A percentile compares a stretch with the other conserved stretches of the same genome.
These are phyloP conservation scores for Colletotrichum musicola DNA, from an alignment of 2,329 filamentous ascomycete species.

Conservation along the genomic window DNA sequence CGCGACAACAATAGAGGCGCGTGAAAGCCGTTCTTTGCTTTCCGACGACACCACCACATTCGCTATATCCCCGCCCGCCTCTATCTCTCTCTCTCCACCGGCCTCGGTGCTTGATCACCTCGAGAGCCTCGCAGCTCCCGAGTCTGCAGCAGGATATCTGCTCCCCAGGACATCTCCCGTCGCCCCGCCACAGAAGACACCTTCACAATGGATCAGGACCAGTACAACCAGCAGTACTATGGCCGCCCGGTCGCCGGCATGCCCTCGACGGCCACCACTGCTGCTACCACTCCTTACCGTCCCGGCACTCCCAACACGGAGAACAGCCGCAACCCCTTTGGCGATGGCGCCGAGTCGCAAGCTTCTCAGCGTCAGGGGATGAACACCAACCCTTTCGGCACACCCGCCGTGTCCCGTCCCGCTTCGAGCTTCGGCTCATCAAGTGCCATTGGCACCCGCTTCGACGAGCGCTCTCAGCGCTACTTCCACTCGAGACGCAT, in stretches of 20 bases:
- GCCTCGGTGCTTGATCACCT: not conserved
- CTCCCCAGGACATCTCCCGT: not conserved
- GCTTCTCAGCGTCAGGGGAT: conserved; percentile 47
- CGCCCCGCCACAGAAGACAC: not conserved
- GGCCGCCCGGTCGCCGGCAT: conserved; percentile 46
- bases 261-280: conserved; percentile 54
- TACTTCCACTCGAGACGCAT: conserved; percentile 83
- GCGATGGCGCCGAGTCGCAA: conserved; percentile 53
- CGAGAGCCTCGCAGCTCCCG: conserved; percentile 15
- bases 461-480: conserved; percentile 57
- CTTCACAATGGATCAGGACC: conserved; percentile 47
- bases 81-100: not conserved
- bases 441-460: conserved; percentile 52
- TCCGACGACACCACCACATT: conserved; percentile 16
- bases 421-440: conserved; percentile 62
- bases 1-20: not conserved
- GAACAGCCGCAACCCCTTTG: conserved; percentile 54
- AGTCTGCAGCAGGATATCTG: conserved; percentile 3
- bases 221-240: conserved; percentile 43
- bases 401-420: conserved; percentile 59
- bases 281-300: conserved; percentile 54
- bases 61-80: not conserved
- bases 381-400: conserved; percentile 60
- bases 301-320: conserved; percentile 58
- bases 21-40: not conserved